These are phyloP conservation scores for Triticum turgidum DNA, from an alignment of 176 grass and related monocot species.

Conservation along the genomic window DNA sequence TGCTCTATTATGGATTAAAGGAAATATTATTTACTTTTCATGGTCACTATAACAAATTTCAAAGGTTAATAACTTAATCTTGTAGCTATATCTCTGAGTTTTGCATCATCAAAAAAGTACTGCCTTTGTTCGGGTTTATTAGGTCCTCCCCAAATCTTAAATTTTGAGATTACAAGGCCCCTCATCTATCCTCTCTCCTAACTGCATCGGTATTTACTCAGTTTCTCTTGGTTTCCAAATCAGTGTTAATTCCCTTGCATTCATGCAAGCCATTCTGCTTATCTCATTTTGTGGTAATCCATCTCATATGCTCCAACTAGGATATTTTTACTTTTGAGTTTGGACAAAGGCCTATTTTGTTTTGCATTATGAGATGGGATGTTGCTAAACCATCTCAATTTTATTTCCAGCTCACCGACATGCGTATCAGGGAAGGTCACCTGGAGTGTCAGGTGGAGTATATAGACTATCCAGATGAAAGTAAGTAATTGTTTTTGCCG, in stretches of 20 bases:
- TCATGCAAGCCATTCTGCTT: not conserved
- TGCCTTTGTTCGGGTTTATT: not conserved
- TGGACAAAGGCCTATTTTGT: not conserved
- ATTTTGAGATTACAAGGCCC: no score
- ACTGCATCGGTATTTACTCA: no score
- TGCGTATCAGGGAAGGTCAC: conserved; percentile 16
- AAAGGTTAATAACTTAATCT: no score
- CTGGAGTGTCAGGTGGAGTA: conserved; percentile 44
- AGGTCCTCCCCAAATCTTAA: no score
- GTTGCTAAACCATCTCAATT: not conserved
- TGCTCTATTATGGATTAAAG: no score
- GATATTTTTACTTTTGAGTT: not conserved
- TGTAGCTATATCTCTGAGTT: no score
- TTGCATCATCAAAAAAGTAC: no score
- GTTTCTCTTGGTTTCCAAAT: not conserved
- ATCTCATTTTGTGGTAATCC: conserved; percentile 1
- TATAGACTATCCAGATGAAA: conserved; percentile 66
- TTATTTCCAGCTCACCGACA: conserved; percentile 46
- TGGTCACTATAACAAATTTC: no score
- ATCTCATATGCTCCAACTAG: conserved; percentile 5
- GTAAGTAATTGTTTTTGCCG: conserved; percentile 39
- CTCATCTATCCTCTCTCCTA: no score
- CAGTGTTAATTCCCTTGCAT: not conserved
- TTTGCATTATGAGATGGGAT: not conserved
- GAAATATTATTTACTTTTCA: not conserved